These are phyloP conservation scores for Hypocreales sp. DNA, from an alignment of 2,329 filamentous ascomycete species.

Conservation along the genomic window DNA sequence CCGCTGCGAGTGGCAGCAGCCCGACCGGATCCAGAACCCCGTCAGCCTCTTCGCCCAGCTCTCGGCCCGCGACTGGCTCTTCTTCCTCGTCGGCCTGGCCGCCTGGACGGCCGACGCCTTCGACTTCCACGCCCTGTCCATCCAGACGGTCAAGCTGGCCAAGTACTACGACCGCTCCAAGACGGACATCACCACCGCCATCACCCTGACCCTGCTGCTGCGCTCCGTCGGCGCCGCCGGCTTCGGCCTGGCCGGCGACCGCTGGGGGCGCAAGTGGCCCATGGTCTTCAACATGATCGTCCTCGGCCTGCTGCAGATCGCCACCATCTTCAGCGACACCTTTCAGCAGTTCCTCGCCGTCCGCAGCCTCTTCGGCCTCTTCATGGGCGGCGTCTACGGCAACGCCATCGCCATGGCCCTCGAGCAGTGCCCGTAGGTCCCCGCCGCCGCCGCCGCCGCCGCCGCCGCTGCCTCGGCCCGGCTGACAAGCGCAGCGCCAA, in stretches of 20 bases:
- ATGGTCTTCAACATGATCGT: slow-evolving; percentile 71
- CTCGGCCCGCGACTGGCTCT: slow-evolving; percentile 52
- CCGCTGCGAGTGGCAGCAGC: slow-evolving; percentile 50
- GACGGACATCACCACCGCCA: slow-evolving; percentile 58
- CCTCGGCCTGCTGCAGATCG: slow-evolving; percentile 51
- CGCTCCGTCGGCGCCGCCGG: slow-evolving; percentile 59
- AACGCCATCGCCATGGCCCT: slow-evolving; percentile 67
- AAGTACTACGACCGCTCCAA: slow-evolving; percentile 32
- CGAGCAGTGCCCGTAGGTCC: slow-evolving; percentile 49
- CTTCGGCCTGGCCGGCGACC: slow-evolving; percentile 66
- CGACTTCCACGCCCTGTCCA: slow-evolving; percentile 68
- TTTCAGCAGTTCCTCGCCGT: slow-evolving; percentile 65
- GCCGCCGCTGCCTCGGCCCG: not conserved
- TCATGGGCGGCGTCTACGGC: slow-evolving; percentile 71
- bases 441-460: no score
- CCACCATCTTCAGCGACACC: slow-evolving; percentile 59
- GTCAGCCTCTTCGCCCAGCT: slow-evolving; percentile 52
- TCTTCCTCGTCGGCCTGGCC: slow-evolving; percentile 57
- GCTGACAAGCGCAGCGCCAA: slow-evolving; percentile 25
- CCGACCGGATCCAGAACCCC: slow-evolving; percentile 53
- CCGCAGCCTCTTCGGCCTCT: slow-evolving; percentile 56
- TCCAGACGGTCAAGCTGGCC: slow-evolving; percentile 59
- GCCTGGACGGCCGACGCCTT: slow-evolving; percentile 76
- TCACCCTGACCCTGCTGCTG: slow-evolving; percentile 60
- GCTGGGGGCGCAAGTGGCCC: slow-evolving; percentile 70